These are phyloP conservation scores for Corrigiola litoralis DNA, from an alignment of 179 eudicot genomes.

Conservation along the genomic window DNA sequence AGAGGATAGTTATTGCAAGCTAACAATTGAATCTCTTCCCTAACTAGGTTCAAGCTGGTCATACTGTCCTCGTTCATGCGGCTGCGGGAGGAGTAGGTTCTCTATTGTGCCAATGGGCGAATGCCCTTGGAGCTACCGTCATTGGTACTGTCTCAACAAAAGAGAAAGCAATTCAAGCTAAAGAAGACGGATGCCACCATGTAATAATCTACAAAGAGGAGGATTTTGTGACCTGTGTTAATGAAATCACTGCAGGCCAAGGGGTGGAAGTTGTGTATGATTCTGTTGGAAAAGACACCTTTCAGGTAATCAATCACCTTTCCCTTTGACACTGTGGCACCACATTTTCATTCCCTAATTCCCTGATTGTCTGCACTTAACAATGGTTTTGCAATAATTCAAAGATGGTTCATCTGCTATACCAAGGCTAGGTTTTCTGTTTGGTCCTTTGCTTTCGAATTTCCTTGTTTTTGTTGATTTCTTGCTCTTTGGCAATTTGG, in stretches of 20 bases:
- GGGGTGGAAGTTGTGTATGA: slow-evolving; percentile 94
- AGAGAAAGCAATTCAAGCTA: slow-evolving; percentile 84
- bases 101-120: slow-evolving; percentile 85
- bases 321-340: background rate
- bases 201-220: slow-evolving; percentile 66
- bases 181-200: slow-evolving; percentile 85
- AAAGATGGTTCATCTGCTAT: no score
- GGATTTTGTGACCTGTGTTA: slow-evolving; percentile 68
- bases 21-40: background rate
- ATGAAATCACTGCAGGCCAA: slow-evolving; percentile 67
- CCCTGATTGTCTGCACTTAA: no score
- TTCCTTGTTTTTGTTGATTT: no score
- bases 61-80: slow-evolving; percentile 77
- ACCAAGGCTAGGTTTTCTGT: no score
- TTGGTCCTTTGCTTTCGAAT: no score
- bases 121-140: slow-evolving; percentile 82
- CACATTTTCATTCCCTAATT: background rate
- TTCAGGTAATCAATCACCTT: slow-evolving; percentile 44
- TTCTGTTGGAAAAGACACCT: slow-evolving; percentile 89
- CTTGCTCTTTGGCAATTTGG: no score
- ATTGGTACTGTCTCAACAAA: slow-evolving; percentile 81
- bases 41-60: slow-evolving; percentile 75
- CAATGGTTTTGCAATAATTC: no score
- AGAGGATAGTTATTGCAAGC: background rate
- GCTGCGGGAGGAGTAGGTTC: slow-evolving; percentile 96